These are phyloP conservation scores for Fusarium sp. DNA, from an alignment of 2,329 filamentous ascomycete species.

Conservation along the genomic window DNA sequence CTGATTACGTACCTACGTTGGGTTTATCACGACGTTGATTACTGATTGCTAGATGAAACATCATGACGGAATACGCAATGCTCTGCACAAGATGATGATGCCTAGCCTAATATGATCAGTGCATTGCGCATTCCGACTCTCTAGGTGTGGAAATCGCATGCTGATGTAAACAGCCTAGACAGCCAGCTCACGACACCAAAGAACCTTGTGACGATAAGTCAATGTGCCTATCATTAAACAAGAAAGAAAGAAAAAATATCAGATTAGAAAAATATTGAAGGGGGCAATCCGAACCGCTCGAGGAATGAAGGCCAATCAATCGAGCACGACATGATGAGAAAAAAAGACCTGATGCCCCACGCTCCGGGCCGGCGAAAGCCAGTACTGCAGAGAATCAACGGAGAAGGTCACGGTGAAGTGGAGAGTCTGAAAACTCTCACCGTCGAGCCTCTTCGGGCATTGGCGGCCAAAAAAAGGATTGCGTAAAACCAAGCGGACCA, in stretches of 20 bases:
- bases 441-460: conserved; percentile 38
- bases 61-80: conserved; percentile 21
- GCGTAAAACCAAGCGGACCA: conserved; percentile 37
- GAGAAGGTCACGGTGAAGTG: conserved; percentile 38
- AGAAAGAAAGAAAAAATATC: no score
- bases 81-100: neutral
- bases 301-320: conserved; percentile 49
- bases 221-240: no score
- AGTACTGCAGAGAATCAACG: conserved; percentile 6
- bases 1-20: conserved; percentile 39
- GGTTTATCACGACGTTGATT: conserved; percentile 27
- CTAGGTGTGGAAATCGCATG: conserved; percentile 19
- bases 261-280: conserved; percentile 11
- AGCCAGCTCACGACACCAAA: neutral
- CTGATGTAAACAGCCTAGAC: conserved; percentile 20
- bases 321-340: conserved; percentile 42
- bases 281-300: conserved; percentile 34
- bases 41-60: conserved; percentile 25
- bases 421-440: conserved; percentile 41
- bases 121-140: conserved; percentile 18
- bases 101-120: conserved; percentile 7
- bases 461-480: conserved; percentile 30
- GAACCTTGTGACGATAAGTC: conserved; percentile 12
- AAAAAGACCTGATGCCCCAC: conserved; percentile 45
- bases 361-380: conserved; percentile 38